Evolutionary conservation across 2,329 filamentous ascomycete genomes (phyloP), one percentile per base, ranked within the genome.

Genomic region (Pseudogymnoascus sp.): DNA sequence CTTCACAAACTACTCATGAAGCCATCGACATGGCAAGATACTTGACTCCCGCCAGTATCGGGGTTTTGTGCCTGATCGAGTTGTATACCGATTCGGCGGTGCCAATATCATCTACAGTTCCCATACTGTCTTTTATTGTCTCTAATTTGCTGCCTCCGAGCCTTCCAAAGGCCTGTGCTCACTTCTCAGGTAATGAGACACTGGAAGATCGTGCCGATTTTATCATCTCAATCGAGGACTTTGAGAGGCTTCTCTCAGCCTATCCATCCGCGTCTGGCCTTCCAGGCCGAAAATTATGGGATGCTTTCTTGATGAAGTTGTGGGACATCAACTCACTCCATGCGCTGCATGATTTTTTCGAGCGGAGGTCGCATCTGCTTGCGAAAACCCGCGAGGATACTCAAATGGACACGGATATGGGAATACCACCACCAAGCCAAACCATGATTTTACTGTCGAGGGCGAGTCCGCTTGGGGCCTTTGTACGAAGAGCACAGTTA

Each of bases 251-350:
- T n/a, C 78, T 87, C 14, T 70, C 73, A 18, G 75, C 78, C 28
- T 79, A 82, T 65, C 76, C 79, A 5, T 78, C 82, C 28, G 73
- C 80, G 25, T 76, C 78, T 67, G 79, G 80, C 37, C 76, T 90
- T 61, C 88, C 91, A 0, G 91, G 91, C 2, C 82, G 89, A 57
- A 87, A 83, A n/a, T 76, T 97, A n/a, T 94, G 92, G 85, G 92
- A 97, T 70, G 77, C 88, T 2, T 90, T 97, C 61, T 80, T 97
- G 11, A 83, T 84, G 61, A 87, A 86, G 65, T 77, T 97, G 22
- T 97, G 94, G 93, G 80, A 81, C 14, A 84, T 97, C 66, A 86
- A 92, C 70, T 93, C 88, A 18, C 81, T 95, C 9, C 85, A 97
- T 74, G 84, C 86, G 0, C 76, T 97, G n/a, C 85, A 92, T 69